phyloP scores from a whole-genome alignment of 768 basidiomycete genomes.

The Boletus huronensis region DNA sequence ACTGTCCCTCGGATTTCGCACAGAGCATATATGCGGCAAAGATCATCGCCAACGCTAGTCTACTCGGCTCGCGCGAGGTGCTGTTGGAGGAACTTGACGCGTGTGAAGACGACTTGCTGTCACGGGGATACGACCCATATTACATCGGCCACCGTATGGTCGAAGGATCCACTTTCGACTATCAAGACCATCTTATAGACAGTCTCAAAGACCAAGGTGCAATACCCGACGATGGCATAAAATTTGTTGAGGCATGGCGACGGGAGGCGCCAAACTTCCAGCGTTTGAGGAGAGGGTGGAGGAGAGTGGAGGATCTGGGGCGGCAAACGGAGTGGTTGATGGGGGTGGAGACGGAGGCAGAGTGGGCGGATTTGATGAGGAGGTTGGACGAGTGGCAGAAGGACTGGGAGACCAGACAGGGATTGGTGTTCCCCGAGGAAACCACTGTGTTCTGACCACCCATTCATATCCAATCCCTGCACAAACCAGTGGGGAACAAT shows the following conservation, averaged over 20 bases:
- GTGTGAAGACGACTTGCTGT: conserved; percentile 40
- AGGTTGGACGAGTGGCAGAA: conserved; percentile 47
- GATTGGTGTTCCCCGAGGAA: conserved; percentile 12
- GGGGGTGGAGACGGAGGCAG: conserved; percentile 47
- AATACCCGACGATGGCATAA: conserved; percentile 40
- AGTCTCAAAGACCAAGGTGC: conserved; percentile 22
- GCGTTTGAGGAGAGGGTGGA: conserved; percentile 42
- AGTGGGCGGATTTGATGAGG: conserved; percentile 49
- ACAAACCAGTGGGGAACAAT: too few species aligned
- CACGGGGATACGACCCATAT: conserved; percentile 47
- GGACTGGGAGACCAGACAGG: conserved; percentile 45
- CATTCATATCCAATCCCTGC: too few species aligned
- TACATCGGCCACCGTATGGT: conserved; percentile 45
- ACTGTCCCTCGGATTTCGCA: conserved; percentile 47
- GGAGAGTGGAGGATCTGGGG: conserved; percentile 41
- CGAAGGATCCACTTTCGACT: conserved; percentile 33
- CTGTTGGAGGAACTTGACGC: conserved; percentile 40
- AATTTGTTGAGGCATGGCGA: conserved; percentile 51
- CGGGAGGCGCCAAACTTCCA: conserved; percentile 33
- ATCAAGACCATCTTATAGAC: conserved; percentile 35
- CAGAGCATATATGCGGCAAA: conserved; percentile 48
- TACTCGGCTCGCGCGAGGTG: conserved; percentile 40
- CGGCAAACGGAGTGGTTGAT: conserved; percentile 41
- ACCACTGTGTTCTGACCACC: conserved; percentile 3
- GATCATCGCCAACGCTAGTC: conserved; percentile 39